Conservation (phyloP, 306 rosid genomes). For the Corylus americana region DNA sequence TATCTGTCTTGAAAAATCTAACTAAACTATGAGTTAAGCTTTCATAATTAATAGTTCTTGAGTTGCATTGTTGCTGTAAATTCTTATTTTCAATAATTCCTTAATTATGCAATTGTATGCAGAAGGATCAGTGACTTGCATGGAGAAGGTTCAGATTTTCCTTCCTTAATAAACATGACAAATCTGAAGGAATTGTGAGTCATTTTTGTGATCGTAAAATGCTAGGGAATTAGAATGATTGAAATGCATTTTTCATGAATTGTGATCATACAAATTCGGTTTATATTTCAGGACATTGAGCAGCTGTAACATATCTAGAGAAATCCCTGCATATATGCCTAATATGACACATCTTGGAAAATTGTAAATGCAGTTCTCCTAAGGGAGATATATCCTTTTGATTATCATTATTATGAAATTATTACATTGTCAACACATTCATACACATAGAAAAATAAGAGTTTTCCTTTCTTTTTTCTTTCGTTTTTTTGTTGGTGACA, state of each 20-base stretch:
- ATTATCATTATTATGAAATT: no score
- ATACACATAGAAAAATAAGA: no score
- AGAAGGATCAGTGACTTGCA: slow-evolving; percentile 33
- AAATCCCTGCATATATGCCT: slow-evolving; percentile 15
- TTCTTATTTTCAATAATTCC: not conserved
- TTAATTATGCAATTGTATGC: not conserved
- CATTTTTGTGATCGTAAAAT: not conserved
- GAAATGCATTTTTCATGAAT: not conserved
- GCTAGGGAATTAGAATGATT: no score
- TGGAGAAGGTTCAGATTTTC: slow-evolving; percentile 26
- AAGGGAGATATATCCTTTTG: no score
- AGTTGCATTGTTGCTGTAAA: not conserved
- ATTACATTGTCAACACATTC: no score
- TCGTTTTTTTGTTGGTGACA: no score
- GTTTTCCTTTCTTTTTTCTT: no score
- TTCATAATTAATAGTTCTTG: not conserved
- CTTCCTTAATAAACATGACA: slow-evolving; percentile 15
- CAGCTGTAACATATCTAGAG: slow-evolving; percentile 26
- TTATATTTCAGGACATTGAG: slow-evolving; percentile 31
- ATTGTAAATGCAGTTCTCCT: no score
- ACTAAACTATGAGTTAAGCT: slow-evolving; percentile 26
- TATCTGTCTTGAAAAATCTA: no score
- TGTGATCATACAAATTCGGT: not conserved
- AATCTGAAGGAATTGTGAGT: slow-evolving; percentile 24
- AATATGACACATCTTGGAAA: no score